phyloP scores from a whole-genome alignment of 805 yeast genomes.

The Myxozyma melibiosi region DNA sequence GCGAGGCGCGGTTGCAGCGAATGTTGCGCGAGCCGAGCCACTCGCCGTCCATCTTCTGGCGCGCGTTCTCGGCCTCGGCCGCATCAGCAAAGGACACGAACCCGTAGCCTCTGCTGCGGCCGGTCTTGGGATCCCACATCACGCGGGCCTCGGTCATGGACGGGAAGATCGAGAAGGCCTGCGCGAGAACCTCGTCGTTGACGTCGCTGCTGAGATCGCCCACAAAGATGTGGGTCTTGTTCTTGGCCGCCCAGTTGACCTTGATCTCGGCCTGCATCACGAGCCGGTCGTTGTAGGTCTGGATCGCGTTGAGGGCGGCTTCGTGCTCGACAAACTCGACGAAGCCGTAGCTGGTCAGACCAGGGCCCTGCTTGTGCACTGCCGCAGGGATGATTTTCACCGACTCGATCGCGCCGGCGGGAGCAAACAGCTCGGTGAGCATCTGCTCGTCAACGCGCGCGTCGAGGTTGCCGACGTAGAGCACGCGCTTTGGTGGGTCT shows the following conservation, averaged over 20 bases:
- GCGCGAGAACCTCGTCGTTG: conserved; percentile 69
- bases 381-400: conserved; percentile 70
- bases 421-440: conserved; percentile 62
- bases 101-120: conserved; percentile 71
- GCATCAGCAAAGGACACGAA: conserved; percentile 73
- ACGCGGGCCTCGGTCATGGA: conserved; percentile 82
- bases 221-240: conserved; percentile 62
- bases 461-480: conserved; percentile 70
- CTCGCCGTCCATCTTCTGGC: conserved; percentile 73
- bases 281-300: conserved; percentile 58
- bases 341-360: conserved; percentile 74
- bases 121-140: conserved; percentile 92
- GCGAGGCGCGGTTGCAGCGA: conserved; percentile 88
- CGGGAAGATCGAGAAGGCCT: conserved; percentile 58
- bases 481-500: conserved; percentile 47
- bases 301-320: conserved; percentile 65
- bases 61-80: conserved; percentile 72
- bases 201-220: conserved; percentile 85
- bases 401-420: conserved; percentile 61
- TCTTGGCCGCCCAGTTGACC: conserved; percentile 81
- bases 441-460: conserved; percentile 65
- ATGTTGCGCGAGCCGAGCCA: conserved; percentile 73
- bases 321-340: conserved; percentile 65
- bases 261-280: conserved; percentile 59
- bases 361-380: conserved; percentile 61